phyloP scores from a whole-genome alignment of 495 filamentous ascomycete species.

The Aspergillus cavernicola region DNA sequence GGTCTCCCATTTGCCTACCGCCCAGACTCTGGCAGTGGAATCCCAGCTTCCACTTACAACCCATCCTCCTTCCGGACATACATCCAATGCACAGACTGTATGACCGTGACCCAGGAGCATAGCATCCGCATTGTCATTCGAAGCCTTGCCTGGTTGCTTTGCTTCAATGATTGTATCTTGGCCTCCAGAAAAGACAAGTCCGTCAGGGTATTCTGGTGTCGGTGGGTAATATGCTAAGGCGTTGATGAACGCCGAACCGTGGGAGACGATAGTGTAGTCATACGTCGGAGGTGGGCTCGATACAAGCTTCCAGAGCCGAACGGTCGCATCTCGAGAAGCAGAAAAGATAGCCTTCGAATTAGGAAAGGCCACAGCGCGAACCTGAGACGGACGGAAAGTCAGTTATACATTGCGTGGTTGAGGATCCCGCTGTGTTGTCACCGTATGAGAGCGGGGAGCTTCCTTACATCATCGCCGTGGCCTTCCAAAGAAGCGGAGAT shows the following conservation, averaged over 20 bases:
- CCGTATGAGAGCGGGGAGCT: constrained; percentile 16
- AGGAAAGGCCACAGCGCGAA: constrained; percentile 83
- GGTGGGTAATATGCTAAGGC: constrained; percentile 73
- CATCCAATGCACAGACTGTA: constrained; percentile 86
- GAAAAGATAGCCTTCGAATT: constrained; percentile 69
- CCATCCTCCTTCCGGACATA: constrained; percentile 61
- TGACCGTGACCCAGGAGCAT: constrained; percentile 79
- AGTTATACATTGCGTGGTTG: constrained; percentile 4
- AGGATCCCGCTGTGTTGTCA: constrained; percentile 6
- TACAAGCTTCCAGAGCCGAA: constrained; percentile 76
- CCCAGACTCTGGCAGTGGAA: constrained; percentile 75
- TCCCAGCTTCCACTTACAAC: constrained; percentile 98
- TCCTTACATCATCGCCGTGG: constrained; percentile 79
- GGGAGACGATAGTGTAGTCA: constrained; percentile 69
- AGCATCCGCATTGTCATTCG: constrained; percentile 74
- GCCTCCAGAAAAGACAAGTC: constrained; percentile 81
- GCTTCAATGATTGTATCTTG: constrained; percentile 92
- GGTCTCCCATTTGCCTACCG: constrained; percentile 69
- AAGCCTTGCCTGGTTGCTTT: constrained; percentile 59
- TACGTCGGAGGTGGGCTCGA: constrained; percentile 63
- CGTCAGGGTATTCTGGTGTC: constrained; percentile 65
- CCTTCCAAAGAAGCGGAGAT: constrained; percentile 76
- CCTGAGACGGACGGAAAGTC: constrained; percentile 46
- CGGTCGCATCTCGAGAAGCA: constrained; percentile 86
- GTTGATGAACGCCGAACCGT: constrained; percentile 81